Conservation (phyloP, 768 basidiomycete species). For the Lyophyllum semitale region DNA sequence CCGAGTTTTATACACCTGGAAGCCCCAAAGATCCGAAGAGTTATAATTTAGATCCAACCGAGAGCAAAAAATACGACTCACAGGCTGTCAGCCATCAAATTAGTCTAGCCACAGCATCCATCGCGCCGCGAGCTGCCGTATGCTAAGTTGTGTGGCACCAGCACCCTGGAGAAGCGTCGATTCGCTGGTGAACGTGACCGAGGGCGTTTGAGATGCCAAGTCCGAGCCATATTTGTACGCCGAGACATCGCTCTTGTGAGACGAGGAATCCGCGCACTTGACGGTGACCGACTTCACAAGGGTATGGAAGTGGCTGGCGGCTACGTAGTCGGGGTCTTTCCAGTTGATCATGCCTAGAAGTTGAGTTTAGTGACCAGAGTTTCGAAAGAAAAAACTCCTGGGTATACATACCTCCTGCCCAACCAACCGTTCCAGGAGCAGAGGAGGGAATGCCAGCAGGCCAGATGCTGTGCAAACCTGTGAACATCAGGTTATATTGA, state of each 20-base stretch:
- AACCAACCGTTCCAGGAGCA: constrained; percentile 70
- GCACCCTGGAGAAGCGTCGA: constrained; percentile 57
- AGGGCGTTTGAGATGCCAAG: constrained; percentile 50
- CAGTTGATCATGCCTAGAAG: constrained; percentile 70
- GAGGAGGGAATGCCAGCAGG: constrained; percentile 70
- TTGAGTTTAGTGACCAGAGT: not conserved
- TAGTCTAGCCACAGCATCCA: constrained; percentile 25
- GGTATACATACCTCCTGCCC: constrained; percentile 61
- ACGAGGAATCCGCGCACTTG: constrained; percentile 56
- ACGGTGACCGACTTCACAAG: constrained; percentile 62
- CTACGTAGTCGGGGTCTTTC: constrained; percentile 72
- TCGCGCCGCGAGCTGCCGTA: constrained; percentile 16
- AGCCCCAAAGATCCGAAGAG: not conserved
- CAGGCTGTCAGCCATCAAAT: constrained; percentile 21
- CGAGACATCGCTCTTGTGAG: constrained; percentile 47
- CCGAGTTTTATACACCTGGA: not conserved
- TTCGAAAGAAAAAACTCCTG: not conserved
- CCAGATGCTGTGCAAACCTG: constrained; percentile 56
- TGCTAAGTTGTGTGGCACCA: constrained; percentile 6
- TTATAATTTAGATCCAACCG: not conserved
- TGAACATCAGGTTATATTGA: not conserved
- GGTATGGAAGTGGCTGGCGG: constrained; percentile 76
- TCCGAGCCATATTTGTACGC: constrained; percentile 69
- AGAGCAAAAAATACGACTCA: constrained; percentile 5
- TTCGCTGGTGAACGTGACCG: constrained; percentile 58